Percentiles rank a stretch among this genome's conserved stretches.
Evolutionary conservation across 2,329 filamentous ascomycete genomes (phyloP).

Genomic region (Hortaea werneckii): DNA sequence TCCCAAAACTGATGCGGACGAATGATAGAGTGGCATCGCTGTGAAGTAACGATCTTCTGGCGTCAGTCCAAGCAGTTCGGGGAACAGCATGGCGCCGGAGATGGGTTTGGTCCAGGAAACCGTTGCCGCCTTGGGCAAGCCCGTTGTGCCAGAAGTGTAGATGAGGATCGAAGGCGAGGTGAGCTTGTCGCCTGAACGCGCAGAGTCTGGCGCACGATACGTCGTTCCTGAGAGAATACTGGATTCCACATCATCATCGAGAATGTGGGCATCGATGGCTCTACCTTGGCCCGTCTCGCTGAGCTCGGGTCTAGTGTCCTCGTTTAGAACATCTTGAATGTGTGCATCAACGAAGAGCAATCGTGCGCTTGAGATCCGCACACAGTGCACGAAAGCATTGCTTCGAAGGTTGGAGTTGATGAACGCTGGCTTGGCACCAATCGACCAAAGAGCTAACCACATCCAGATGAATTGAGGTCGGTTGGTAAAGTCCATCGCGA

Average conservation of each 20-base stretch:
- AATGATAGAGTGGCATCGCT: conserved; percentile 83
- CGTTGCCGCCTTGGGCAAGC: conserved; percentile 55
- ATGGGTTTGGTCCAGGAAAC: conserved; percentile 25
- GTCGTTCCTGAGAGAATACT: conserved; percentile 25
- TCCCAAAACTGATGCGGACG: conserved; percentile 63
- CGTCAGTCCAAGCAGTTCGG: conserved; percentile 48
- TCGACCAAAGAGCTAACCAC: conserved; percentile 68
- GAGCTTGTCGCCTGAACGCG: conserved; percentile 17
- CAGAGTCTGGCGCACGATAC: conserved; percentile 23
- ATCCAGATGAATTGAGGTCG: conserved; percentile 68
- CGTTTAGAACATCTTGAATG: conserved; percentile 46
- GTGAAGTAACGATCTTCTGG: conserved; percentile 73
- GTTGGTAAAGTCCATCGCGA: conserved; percentile 74
- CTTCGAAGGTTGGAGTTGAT: conserved; percentile 78
- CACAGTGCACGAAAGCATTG: conserved; percentile 62
- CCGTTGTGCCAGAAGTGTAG: conserved; percentile 78
- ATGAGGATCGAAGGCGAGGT: conserved; percentile 61
- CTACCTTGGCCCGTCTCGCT: conserved; percentile 33
- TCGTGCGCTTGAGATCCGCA: conserved; percentile 55
- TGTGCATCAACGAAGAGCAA: conserved; percentile 60
- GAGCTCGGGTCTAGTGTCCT: conserved; percentile 39
- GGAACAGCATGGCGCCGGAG: conserved; percentile 16
- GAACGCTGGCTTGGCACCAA: conserved; percentile 74
- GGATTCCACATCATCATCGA: conserved; percentile 51
- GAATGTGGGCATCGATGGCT: conserved; percentile 49